These are phyloP conservation scores for Ramalina peruviana DNA, from an alignment of 495 filamentous ascomycete species.

Conservation along the genomic window DNA sequence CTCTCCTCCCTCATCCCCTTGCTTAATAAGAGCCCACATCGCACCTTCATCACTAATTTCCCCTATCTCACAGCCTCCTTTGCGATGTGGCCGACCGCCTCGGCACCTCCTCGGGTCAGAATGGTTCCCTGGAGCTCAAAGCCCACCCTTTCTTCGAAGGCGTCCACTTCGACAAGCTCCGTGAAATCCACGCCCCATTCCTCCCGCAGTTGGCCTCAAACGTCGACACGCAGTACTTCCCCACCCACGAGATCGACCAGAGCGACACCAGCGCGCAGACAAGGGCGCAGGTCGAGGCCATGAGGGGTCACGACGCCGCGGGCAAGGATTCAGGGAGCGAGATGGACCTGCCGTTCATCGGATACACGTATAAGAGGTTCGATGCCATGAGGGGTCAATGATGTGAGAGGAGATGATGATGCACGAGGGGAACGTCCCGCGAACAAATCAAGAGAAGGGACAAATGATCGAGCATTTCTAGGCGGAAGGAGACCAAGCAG, in stretches of 20 bases:
- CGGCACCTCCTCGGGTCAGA: slow-evolving; percentile 47
- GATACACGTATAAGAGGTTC: slow-evolving; percentile 98
- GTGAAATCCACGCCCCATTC: slow-evolving; percentile 86
- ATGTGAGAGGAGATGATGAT: too few relatives aligned
- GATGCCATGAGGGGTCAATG: slow-evolving; percentile 28
- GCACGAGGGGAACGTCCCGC: too few relatives aligned
- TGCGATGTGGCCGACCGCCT: slow-evolving; percentile 85
- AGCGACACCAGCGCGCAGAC: slow-evolving; percentile 64
- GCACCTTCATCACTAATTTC: slow-evolving; percentile 10
- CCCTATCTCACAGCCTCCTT: slow-evolving; percentile 56
- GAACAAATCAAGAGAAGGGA: too few relatives aligned
- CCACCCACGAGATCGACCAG: slow-evolving; percentile 93
- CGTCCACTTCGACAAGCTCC: slow-evolving; percentile 82
- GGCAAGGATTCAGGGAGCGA: slow-evolving; percentile 38
- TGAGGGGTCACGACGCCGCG: slow-evolving; percentile 39
- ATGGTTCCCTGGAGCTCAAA: slow-evolving; percentile 81
- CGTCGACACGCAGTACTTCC: slow-evolving; percentile 95
- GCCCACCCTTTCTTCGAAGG: slow-evolving; percentile 89
- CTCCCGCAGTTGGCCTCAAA: slow-evolving; percentile 83
- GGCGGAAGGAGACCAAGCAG: too few relatives aligned
- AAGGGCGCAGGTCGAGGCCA: slow-evolving; percentile 48
- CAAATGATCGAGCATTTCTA: too few relatives aligned
- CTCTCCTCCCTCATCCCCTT: not conserved
- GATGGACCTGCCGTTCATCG: slow-evolving; percentile 92
- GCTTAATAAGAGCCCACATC: not conserved